A percentile compares a stretch with the other conserved stretches of the same genome.
Evolutionary conservation across 306 rosid genomes (phyloP).

Genomic region (Neltuma alba): DNA sequence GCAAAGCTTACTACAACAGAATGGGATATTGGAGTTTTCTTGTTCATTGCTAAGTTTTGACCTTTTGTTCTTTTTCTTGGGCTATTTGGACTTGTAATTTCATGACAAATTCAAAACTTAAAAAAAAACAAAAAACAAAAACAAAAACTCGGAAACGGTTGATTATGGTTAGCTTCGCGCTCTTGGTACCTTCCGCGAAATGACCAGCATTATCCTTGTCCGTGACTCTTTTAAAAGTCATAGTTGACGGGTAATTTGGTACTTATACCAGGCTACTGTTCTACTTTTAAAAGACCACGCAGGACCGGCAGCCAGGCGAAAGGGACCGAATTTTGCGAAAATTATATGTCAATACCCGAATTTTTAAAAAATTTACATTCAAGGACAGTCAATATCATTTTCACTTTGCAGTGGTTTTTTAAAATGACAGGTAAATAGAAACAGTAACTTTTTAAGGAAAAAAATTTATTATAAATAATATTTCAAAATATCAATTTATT

Average conservation of each 20-base stretch:
- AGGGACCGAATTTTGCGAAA: neutral
- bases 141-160: conserved; percentile 34
- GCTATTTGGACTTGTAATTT: conserved; percentile 23
- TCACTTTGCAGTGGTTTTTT: no score
- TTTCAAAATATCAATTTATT: no score
- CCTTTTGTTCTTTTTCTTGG: conserved; percentile 28
- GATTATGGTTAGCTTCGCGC: conserved; percentile 30
- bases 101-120: conserved; percentile 63
- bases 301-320: neutral
- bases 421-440: no score
- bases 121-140: neutral
- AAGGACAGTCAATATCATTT: no score
- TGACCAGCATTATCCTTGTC: conserved; percentile 37
- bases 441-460: no score
- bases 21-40: conserved; percentile 25
- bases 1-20: conserved; percentile 26
- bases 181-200: neutral
- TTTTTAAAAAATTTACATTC: no score
- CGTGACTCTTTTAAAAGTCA: neutral
- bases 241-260: conserved; percentile 29
- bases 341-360: neutral
- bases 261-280: conserved; percentile 22
- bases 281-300: conserved; percentile 10
- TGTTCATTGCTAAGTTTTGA: conserved; percentile 24
- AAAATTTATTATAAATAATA: no score